Evolutionary conservation across 2,329 filamentous ascomycete genomes (phyloP), one percentile per base, ranked within the genome.

Genomic region (Penicillium sp.): DNA sequence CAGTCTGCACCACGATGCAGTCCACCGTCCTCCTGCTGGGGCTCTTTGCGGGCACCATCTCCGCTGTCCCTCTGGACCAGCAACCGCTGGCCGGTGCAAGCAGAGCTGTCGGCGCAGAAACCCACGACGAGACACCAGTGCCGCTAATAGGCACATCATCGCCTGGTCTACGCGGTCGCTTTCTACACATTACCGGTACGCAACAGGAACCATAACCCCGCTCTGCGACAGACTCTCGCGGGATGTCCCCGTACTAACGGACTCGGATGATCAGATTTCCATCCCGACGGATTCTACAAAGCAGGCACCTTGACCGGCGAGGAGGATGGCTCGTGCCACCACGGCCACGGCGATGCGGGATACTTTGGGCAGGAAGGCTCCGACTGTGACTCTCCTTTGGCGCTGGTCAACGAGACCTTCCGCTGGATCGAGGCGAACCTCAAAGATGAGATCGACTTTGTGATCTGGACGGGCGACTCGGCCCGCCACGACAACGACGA

Each of bases 381-480:
- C 7, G 86, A 88, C 44, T 98, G 93, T 74, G 93, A 98, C 69
- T 80, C 87, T 2, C 91, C 93, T 0, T 68, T 83, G 43, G 72
- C 83, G 0, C 80, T 98, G 13, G 73, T 95, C 46, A 86, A 97
- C 64, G 85, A 87, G 55, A 97, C 91, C 0, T 87, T 97, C 59
- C 77, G 83, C 57, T 98, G 91, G 91, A 84, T 98, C 36, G 74
- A 80, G 30, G 77, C 81, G 29, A 83, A 94, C 56, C 60, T 95
- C 42, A 84, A 79, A 59, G 84, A 90, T 60, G 69, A 82, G 3
- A 77, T 96, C 49, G 89, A 96, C 64, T 96, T 96, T 62, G 83
- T 95, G 34, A 73, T 95, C 33, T 95, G 89, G 89, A 95, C 90
- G 1, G 89, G 89, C 50, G 89, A 96, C 65, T 91, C 85, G 20